Evolutionary conservation across 2,329 filamentous ascomycete genomes (phyloP).

Genomic region (Dactylellina cionopaga): DNA sequence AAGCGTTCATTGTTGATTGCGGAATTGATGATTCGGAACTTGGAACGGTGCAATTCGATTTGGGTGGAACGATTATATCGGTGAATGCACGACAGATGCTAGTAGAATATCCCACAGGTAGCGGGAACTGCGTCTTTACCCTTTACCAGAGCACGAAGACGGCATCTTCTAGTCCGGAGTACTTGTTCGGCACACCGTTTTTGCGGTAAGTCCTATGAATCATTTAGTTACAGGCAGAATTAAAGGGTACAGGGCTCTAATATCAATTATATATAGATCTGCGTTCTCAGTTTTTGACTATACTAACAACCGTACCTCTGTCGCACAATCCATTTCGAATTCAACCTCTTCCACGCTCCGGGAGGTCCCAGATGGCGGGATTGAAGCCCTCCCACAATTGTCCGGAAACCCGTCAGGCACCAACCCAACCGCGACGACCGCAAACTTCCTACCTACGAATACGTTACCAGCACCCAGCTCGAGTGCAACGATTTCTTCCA

Average conservation of each 20-base stretch:
- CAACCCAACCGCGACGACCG: neutral
- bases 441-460: neutral
- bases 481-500: neutral
- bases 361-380: conserved; percentile 33
- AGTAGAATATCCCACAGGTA: conserved; percentile 46
- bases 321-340: conserved; percentile 35
- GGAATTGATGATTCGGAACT: neutral
- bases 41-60: conserved; percentile 34
- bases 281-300: conserved; percentile 46
- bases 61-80: conserved; percentile 21
- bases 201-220: conserved; percentile 1
- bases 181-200: conserved; percentile 38
- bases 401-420: conserved; percentile 3
- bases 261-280: conserved; percentile 13
- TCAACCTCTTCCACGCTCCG: conserved; percentile 28
- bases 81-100: conserved; percentile 18
- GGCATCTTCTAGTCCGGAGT: conserved; percentile 3
- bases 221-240: neutral
- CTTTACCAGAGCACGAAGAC: conserved; percentile 25
- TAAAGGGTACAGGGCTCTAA: neutral
- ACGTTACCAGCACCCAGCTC: neutral
- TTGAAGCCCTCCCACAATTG: conserved; percentile 18
- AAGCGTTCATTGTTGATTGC: conserved; percentile 38
- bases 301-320: conserved; percentile 38
- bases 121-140: conserved; percentile 39